Conservation (phyloP, 169 alveolate species). For the Plasmodium sp. region DNA sequence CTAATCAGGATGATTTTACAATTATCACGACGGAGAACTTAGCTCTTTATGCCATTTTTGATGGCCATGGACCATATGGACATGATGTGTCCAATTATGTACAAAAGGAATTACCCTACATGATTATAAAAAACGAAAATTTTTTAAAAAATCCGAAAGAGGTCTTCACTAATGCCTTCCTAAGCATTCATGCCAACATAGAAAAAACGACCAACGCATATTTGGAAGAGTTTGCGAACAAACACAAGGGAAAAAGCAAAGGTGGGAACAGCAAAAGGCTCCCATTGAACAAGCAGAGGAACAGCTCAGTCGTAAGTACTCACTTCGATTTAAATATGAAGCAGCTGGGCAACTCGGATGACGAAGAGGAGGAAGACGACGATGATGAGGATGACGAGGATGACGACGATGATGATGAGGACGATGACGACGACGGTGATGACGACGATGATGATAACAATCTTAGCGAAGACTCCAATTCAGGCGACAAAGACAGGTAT, state of each 20-base stretch:
- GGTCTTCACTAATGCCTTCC: slow-evolving; percentile 63
- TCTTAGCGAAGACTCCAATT: not conserved
- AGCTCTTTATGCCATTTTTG: slow-evolving; percentile 90
- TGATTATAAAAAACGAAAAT: slow-evolving; percentile 53
- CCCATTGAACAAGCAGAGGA: not conserved
- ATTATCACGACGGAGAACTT: slow-evolving; percentile 77
- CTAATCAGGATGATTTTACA: slow-evolving; percentile 90
- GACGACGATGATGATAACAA: not conserved
- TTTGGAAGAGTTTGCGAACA: slow-evolving; percentile 17
- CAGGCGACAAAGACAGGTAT: not conserved
- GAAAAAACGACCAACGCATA: slow-evolving; percentile 41
- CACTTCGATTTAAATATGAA: not conserved
- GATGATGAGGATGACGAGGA: not conserved
- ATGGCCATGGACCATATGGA: slow-evolving; percentile 94
- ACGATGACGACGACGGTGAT: not conserved
- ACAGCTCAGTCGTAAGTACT: not conserved
- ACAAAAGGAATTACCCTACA: slow-evolving; percentile 83
- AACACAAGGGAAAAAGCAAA: not conserved
- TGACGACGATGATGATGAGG: not conserved
- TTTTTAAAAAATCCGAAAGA: slow-evolving; percentile 71
- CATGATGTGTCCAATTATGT: slow-evolving; percentile 89
- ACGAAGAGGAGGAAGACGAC: not conserved
- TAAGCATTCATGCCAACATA: slow-evolving; percentile 57
- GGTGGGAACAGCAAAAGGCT: not conserved
- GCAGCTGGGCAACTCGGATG: not conserved